These are phyloP conservation scores for Perilla frutescens DNA, from an alignment of 257 asterid genomes.

Conservation along the genomic window DNA sequence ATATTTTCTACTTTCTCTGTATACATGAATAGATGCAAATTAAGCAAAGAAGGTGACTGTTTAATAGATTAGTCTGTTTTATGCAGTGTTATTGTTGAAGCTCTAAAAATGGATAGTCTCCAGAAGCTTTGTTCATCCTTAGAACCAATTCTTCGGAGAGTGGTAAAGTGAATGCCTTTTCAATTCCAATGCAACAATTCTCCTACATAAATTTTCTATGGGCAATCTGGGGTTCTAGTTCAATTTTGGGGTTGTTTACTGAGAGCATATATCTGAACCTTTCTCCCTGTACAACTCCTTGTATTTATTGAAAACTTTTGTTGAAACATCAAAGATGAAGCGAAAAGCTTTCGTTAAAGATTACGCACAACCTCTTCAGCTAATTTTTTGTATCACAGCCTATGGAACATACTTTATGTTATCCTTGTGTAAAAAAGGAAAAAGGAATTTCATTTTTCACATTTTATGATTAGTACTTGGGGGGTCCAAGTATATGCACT, in stretches of 20 bases:
- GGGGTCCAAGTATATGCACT: slow-evolving; percentile 4
- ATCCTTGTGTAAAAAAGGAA: not conserved
- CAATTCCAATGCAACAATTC: not conserved
- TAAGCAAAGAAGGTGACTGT: not conserved
- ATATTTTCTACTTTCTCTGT: not conserved
- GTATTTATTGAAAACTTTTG: not conserved
- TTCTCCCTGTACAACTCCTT: not conserved
- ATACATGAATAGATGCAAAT: slow-evolving; percentile 13
- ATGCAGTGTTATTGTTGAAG: slow-evolving; percentile 97
- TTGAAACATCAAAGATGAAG: slow-evolving; percentile 4
- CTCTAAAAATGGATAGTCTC: slow-evolving; percentile 90
- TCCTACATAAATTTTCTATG: not conserved
- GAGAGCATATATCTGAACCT: slow-evolving; percentile 6
- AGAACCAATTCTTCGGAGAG: slow-evolving; percentile 97
- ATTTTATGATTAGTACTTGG: slow-evolving; percentile 16
- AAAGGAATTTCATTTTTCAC: not conserved
- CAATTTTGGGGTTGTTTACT: slow-evolving; percentile 1
- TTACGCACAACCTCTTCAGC: not conserved
- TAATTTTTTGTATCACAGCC: not conserved
- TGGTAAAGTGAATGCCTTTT: slow-evolving; percentile 58
- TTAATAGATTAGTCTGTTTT: slow-evolving; percentile 24
- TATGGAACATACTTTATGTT: not conserved
- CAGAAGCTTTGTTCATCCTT: slow-evolving; percentile 96
- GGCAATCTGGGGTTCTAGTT: not conserved
- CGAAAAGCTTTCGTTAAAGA: not conserved